Conservation (phyloP, 1,284 basidiomycete genomes). For the Moniliophthora roreri region DNA sequence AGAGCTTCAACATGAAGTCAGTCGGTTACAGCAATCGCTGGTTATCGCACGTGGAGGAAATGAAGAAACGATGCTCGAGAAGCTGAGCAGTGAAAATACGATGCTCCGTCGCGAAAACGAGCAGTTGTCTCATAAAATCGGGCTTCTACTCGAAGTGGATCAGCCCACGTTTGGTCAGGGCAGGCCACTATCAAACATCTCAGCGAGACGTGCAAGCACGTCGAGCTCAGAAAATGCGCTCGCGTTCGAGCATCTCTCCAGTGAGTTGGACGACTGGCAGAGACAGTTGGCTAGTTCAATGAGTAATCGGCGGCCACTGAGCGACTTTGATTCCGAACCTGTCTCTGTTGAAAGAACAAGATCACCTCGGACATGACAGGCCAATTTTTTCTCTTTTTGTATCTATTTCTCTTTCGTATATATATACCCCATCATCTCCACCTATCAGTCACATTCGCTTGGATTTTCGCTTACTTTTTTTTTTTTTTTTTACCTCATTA, state of each 20-base stretch:
- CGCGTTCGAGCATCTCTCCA: slow-evolving; percentile 72
- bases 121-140: slow-evolving; percentile 83
- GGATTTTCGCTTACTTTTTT: slow-evolving; percentile 45
- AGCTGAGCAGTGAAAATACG: slow-evolving; percentile 75
- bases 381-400: slow-evolving; percentile 30
- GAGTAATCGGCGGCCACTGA: slow-evolving; percentile 67
- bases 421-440: slow-evolving; percentile 46
- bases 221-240: slow-evolving; percentile 81
- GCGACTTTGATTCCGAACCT: slow-evolving; percentile 63
- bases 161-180: slow-evolving; percentile 65
- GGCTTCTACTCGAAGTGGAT: slow-evolving; percentile 81
- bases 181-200: slow-evolving; percentile 63
- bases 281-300: slow-evolving; percentile 75
- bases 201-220: slow-evolving; percentile 65
- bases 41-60: slow-evolving; percentile 73
- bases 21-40: slow-evolving; percentile 74
- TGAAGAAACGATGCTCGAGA: slow-evolving; percentile 71
- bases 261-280: slow-evolving; percentile 82
- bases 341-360: slow-evolving; percentile 55
- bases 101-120: slow-evolving; percentile 81
- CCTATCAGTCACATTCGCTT: slow-evolving; percentile 48
- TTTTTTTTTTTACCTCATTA: slow-evolving; percentile 38
- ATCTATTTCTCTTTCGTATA: slow-evolving; percentile 48
- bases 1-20: slow-evolving; percentile 79
- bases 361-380: slow-evolving; percentile 64